phyloP scores from a whole-genome alignment of 106 monocot species.

The Narthecium ossifragum region DNA sequence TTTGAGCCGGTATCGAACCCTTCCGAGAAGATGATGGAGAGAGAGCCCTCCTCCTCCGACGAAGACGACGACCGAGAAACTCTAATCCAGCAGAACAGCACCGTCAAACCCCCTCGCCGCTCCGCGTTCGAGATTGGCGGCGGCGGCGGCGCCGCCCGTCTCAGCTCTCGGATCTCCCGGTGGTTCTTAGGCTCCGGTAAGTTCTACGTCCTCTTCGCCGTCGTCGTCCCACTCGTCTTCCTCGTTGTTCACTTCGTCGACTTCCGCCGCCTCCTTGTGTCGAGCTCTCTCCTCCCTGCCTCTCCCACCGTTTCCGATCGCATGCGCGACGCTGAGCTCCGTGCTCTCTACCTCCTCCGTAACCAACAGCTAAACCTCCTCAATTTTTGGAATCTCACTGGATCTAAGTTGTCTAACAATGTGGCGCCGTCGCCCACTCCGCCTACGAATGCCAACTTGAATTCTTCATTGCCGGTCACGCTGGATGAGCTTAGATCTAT shows the following conservation, averaged over 20 bases:
- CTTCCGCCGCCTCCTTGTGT: conserved; percentile 23
- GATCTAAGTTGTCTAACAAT: background rate
- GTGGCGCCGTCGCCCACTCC: conserved; percentile 5
- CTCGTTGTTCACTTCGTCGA: conserved; percentile 50
- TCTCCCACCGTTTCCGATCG: conserved; percentile 15
- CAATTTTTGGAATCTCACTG: conserved; percentile 45
- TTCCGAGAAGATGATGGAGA: conserved; percentile 22
- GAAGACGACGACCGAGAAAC: conserved; percentile 49
- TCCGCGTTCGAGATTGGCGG: conserved; percentile 34
- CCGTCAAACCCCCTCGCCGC: conserved; percentile 6
- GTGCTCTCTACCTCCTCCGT: conserved; percentile 57
- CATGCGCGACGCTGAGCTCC: conserved; percentile 77
- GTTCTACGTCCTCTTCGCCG: conserved; percentile 38
- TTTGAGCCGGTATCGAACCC: too few species aligned
- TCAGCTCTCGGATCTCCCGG: conserved; percentile 4
- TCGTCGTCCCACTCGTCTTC: conserved; percentile 47
- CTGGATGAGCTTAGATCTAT: conserved; percentile 44
- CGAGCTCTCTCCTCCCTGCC: conserved; percentile 1
- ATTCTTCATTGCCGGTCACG: background rate
- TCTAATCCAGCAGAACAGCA: conserved; percentile 41
- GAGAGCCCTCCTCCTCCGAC: conserved; percentile 20
- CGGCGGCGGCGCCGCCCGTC: background rate
- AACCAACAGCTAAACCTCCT: conserved; percentile 57
- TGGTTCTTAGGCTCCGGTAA: conserved; percentile 18
- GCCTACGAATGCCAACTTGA: conserved; percentile 8